These are phyloP conservation scores for Geoglossum glabrum DNA, from an alignment of 495 filamentous ascomycete genomes.

Conservation along the genomic window DNA sequence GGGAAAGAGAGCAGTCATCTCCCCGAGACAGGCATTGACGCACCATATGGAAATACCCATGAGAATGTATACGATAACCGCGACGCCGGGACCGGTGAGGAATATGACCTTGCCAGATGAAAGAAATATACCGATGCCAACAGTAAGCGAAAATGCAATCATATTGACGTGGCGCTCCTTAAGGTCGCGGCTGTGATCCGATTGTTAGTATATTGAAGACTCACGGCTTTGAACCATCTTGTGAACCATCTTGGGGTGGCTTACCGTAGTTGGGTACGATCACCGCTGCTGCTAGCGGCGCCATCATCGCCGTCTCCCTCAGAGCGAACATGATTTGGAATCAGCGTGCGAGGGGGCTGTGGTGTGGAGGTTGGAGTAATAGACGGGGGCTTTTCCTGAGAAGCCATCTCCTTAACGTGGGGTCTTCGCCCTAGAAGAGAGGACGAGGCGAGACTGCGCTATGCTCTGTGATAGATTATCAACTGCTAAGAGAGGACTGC, in stretches of 20 bases:
- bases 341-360: no score
- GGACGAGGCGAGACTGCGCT: no score
- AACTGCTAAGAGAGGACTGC: no score
- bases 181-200: not conserved
- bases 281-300: no score
- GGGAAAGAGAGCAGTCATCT: conserved; percentile 31
- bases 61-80: not conserved
- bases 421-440: no score
- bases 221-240: no score
- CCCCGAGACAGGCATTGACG: conserved; percentile 14
- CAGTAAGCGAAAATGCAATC: not conserved
- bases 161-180: not conserved
- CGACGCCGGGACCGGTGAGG: not conserved
- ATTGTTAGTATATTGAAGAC: not conserved
- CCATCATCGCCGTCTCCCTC: no score
- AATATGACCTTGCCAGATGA: conserved; percentile 15
- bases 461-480: no score
- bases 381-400: no score
- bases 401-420: no score
- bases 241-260: not conserved
- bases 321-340: no score
- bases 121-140: conserved; percentile 13
- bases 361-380: no score
- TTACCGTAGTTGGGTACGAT: not conserved
- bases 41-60: not conserved